Evolutionary conservation across 345 rosid species (phyloP), one percentile per base, ranked within the genome.

Genomic region (Lepidium didymum): DNA sequence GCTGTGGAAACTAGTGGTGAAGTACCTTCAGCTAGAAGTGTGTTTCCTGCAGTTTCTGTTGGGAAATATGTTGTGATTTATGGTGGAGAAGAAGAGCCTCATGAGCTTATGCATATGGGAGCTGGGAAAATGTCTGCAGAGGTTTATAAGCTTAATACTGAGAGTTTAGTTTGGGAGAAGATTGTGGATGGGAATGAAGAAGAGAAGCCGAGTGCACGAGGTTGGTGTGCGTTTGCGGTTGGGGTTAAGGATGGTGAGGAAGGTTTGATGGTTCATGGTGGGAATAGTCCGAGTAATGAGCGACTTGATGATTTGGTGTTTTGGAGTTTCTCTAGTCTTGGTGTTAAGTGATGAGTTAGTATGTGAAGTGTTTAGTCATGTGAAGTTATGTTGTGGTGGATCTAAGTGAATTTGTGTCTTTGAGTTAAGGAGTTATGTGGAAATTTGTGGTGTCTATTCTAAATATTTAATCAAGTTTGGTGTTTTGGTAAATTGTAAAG

Each of bases 61-160:
- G 78, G 78, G 61, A 68, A 62, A 25, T 9, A 69, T 16, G 34
- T 75, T 47, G 56, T 75, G 8, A 69, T 75, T n/a, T 69, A 68
- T n/a, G 79, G 79, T 18, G 79, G 79, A 0, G 79, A 75, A 43
- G 69, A 62, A 14, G 79, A 69, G 71, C 79, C 79, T 1, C 74
- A 69, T 62, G 75, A 62, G 66, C 34, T 69, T 21, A 69, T 69
- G 75, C 79, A 75, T 64, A 69, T 75, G 79, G 79, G 75, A 31
- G 75, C 79, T 45, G 79, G 79, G 55, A 69, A 44, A 16, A 21
- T 75, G 3, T 23, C 36, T 15, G 67, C 49, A 7, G 75, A 75
- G 5, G 49, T 69, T 15, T 75, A 69, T 7, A 64, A 14, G 79
- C 23, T 75, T 19, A 71, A 75, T 33, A 70, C 75, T 1, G 79